Evolutionary conservation across 1,284 basidiomycete species (phyloP).

Genomic region (Trichosporon sp.): DNA sequence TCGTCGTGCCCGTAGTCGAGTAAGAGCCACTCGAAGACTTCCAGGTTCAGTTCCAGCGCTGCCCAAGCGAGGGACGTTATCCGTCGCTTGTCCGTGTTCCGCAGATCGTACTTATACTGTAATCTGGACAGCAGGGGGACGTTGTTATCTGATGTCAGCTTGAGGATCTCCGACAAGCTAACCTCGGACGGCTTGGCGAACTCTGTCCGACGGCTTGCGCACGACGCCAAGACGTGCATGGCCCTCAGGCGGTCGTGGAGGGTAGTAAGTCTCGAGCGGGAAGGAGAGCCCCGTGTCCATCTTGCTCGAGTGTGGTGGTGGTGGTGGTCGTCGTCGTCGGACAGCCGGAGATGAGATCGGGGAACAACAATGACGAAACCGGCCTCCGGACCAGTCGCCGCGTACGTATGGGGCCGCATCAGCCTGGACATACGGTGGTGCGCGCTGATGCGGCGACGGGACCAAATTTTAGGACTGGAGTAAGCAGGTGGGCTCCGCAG

Average conservation of each 20-base stretch:
- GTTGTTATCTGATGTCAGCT: conserved; percentile 72
- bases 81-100: conserved; percentile 74
- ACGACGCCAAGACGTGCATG: conserved; percentile 39
- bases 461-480: background rate
- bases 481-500: conserved; percentile 2
- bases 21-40: conserved; percentile 85
- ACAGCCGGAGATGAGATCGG: conserved; percentile 2
- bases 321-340: background rate
- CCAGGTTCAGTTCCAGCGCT: conserved; percentile 76
- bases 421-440: background rate
- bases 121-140: conserved; percentile 78
- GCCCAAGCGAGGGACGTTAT: conserved; percentile 88
- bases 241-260: background rate
- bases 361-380: conserved; percentile 8
- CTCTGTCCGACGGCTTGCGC: conserved; percentile 42
- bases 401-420: background rate
- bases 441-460: background rate
- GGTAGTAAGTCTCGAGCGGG: background rate
- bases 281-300: conserved; percentile 11
- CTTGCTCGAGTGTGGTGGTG: conserved; percentile 19
- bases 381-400: background rate
- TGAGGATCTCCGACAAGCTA: conserved; percentile 7
- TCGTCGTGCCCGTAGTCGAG: conserved; percentile 83
- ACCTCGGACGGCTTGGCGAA: conserved; percentile 53
- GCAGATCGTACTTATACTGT: conserved; percentile 72